Evolutionary conservation across 2,329 filamentous ascomycete species (phyloP), one percentile per base, ranked within the genome.

Genomic region (Aspergillus ruber): DNA sequence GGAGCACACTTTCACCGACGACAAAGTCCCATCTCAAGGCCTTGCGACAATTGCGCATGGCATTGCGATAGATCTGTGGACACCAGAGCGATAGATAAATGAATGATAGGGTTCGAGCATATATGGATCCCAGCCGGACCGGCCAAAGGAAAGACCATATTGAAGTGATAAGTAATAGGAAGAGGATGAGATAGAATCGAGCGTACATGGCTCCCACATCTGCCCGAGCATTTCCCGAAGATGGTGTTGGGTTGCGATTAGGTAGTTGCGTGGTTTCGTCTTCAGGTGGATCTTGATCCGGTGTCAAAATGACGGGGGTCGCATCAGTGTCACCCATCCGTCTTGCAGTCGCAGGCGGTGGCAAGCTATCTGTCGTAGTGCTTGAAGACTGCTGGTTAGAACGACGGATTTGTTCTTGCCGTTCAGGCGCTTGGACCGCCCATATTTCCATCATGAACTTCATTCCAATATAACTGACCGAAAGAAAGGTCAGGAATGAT

Each of bases 21-120:
- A 95, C 85, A 63, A 95, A 98, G 50, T 86, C 85, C 90, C 90
- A 96, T 3, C 84, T 80, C n/a, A 97, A 76, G 1, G 91, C 90
- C 59, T 87, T 88, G 36, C 90, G 88, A 67, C 90, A 95, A 69
- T 96, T 96, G 46, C 91, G 87, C 68, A 88, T 82, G 45, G 86
- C 77, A 65, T 98, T 98, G 52, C 93, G 87, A 62, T 86, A 81
- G 56, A 97, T 95, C 66, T 98, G 93, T 0, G 93, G 91, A 1
- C 84, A 64, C 91, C 91, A 97, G 63, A 96, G 84, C 17, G 90
- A 95, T 40, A 96, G 80, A 64, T 96, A 96, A 45, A 79, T 55
- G 58, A 91, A 82, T 2, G 81, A 77, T 18, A 95, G 71, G 2
- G 76, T 54, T 62, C 90, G 76, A 52, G 76, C 75, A 64, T 82